Evolutionary conservation across 192 early-diverging fungal genomes (phyloP).

Genomic region (Lobulomyces angularis): DNA sequence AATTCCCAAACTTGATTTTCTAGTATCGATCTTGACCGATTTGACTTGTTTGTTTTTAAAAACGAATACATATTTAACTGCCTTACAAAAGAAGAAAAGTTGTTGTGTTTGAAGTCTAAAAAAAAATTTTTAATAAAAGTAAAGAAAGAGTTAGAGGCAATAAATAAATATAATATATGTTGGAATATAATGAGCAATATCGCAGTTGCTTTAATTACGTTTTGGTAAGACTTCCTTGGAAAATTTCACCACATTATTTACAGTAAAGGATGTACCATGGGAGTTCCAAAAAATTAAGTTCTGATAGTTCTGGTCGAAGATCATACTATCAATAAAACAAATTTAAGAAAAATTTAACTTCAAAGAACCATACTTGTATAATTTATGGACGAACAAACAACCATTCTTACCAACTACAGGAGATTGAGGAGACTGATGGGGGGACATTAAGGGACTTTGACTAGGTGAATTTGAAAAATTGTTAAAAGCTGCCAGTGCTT

Average conservation of each 20-base stretch:
- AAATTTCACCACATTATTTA: constrained; percentile 84
- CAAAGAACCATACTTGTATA: too few relatives aligned
- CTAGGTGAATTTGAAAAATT: too few relatives aligned
- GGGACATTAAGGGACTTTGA: too few relatives aligned
- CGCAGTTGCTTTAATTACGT: constrained; percentile 19
- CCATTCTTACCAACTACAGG: too few relatives aligned
- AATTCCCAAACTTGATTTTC: constrained; percentile 92
- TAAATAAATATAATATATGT: too few relatives aligned
- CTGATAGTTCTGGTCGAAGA: constrained; percentile 72
- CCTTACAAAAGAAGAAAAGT: constrained; percentile 80
- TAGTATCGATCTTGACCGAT: constrained; percentile 64
- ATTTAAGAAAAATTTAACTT: too few relatives aligned
- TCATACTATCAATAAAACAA: too few relatives aligned
- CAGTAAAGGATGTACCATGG: constrained; percentile 76
- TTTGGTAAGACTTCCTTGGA: constrained; percentile 80
- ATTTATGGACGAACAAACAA: too few relatives aligned
- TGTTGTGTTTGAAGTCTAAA: constrained; percentile 79
- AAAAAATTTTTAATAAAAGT: too few relatives aligned
- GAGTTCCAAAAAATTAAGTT: constrained; percentile 85
- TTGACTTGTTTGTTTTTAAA: constrained; percentile 86
- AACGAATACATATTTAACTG: constrained; percentile 51
- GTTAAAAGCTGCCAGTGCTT: too few relatives aligned
- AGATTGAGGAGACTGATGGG: too few relatives aligned
- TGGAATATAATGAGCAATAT: not conserved
- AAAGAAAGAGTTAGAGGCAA: too few relatives aligned